A percentile compares a stretch with the other conserved stretches of the same genome.
Conservation (phyloP, 352 stramenopile species). For the Pythium oligandrum region DNA sequence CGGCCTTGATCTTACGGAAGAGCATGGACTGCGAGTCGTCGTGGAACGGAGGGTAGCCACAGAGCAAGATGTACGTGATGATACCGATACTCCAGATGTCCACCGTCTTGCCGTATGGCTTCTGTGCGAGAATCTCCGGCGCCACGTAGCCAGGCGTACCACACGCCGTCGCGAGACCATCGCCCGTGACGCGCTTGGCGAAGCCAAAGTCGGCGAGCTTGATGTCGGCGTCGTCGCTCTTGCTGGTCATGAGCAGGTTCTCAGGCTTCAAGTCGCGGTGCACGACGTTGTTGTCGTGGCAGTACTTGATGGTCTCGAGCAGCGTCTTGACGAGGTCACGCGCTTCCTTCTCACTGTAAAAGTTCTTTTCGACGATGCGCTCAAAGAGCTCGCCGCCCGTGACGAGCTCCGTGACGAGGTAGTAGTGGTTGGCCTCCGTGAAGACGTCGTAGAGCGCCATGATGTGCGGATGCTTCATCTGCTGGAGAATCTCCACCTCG, state of each 20-base stretch:
- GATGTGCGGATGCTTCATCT: slow-evolving; percentile 88
- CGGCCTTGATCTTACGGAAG: slow-evolving; percentile 70
- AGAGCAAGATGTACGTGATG: slow-evolving; percentile 86
- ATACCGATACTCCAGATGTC: slow-evolving; percentile 90
- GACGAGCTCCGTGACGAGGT: slow-evolving; percentile 97
- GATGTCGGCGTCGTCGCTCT: slow-evolving; percentile 72
- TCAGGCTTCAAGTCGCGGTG: slow-evolving; percentile 95
- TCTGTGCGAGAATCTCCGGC: slow-evolving; percentile 70
- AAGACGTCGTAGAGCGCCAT: slow-evolving; percentile 90
- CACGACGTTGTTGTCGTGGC: slow-evolving; percentile 75
- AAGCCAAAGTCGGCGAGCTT: slow-evolving; percentile 85
- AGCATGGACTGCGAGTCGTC: slow-evolving; percentile 88
- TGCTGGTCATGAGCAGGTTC: slow-evolving; percentile 89
- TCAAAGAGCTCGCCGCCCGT: slow-evolving; percentile 84
- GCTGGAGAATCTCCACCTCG: slow-evolving; percentile 68
- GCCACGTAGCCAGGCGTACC: slow-evolving; percentile 78
- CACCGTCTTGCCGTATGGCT: slow-evolving; percentile 76
- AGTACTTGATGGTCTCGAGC: slow-evolving; percentile 79
- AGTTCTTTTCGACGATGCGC: slow-evolving; percentile 85
- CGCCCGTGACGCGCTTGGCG: slow-evolving; percentile 63
- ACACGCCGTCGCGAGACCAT: slow-evolving; percentile 58
- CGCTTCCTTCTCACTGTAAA: slow-evolving; percentile 78
- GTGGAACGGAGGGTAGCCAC: slow-evolving; percentile 84
- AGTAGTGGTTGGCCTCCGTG: slow-evolving; percentile 91
- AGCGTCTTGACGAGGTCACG: slow-evolving; percentile 75